Conservation (phyloP, 148 eudicot species). For the Agrostemma githago region DNA sequence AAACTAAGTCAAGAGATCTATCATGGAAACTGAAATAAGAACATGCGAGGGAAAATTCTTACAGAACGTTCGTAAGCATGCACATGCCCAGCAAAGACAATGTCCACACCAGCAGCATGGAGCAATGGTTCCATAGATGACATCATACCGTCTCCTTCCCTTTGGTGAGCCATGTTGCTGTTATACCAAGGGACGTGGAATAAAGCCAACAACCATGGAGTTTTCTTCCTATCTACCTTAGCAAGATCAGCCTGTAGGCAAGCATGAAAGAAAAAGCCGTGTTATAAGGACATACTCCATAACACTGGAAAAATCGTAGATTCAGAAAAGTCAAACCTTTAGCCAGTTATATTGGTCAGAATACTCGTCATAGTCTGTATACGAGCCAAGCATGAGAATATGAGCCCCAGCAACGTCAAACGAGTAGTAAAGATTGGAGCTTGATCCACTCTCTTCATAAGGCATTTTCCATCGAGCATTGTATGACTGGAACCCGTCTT, state of each 20-base stretch:
- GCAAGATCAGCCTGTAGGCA: slow-evolving; percentile 69
- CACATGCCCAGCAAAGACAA: slow-evolving; percentile 85
- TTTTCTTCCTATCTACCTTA: slow-evolving; percentile 74
- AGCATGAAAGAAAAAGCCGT: slow-evolving; percentile 4
- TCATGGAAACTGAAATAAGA: neutral
- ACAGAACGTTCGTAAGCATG: slow-evolving; percentile 98
- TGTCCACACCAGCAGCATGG: slow-evolving; percentile 85
- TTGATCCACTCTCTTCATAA: slow-evolving; percentile 82
- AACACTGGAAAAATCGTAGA: neutral
- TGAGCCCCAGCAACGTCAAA: slow-evolving; percentile 90
- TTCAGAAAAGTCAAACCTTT: slow-evolving; percentile 49
- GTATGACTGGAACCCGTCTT: slow-evolving; percentile 65
- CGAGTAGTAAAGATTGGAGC: slow-evolving; percentile 88
- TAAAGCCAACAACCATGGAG: slow-evolving; percentile 84
- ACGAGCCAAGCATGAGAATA: slow-evolving; percentile 90
- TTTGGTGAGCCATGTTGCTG: slow-evolving; percentile 86
- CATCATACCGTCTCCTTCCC: slow-evolving; percentile 94
- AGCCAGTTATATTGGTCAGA: slow-evolving; percentile 90
- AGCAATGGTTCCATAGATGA: slow-evolving; percentile 76
- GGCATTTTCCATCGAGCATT: slow-evolving; percentile 99
- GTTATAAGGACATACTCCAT: neutral
- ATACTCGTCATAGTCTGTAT: slow-evolving; percentile 66
- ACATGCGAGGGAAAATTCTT: slow-evolving; percentile 20
- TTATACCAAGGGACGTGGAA: slow-evolving; percentile 98
- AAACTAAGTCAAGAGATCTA: neutral